These are phyloP conservation scores for Nemophila menziesii DNA, from an alignment of 257 asterid genomes.

Conservation along the genomic window DNA sequence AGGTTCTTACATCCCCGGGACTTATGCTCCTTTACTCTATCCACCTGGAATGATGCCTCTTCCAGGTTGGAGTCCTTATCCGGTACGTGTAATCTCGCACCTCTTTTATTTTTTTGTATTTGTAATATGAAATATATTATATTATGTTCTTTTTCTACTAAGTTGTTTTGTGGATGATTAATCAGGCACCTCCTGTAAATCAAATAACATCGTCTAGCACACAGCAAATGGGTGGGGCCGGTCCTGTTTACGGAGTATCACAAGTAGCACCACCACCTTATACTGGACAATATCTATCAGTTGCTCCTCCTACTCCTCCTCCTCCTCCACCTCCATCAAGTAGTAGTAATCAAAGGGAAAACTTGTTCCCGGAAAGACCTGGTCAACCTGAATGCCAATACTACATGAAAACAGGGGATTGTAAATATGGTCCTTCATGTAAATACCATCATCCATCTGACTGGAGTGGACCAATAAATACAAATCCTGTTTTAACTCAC, in stretches of 20 bases:
- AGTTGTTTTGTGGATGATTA: conserved; percentile 3
- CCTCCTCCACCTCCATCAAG: not conserved
- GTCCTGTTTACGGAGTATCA: conserved; percentile 3
- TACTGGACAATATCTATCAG: conserved; percentile 7
- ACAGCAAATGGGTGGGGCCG: conserved; percentile 1
- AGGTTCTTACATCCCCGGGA: conserved; percentile 63
- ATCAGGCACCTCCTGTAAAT: conserved; percentile 35
- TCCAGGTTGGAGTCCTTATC: conserved; percentile 83
- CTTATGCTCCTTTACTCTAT: conserved; percentile 63
- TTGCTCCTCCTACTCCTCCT: conserved; percentile 2
- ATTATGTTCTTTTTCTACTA: conserved; percentile 7
- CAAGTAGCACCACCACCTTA: conserved; percentile 6
- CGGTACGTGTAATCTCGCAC: conserved; percentile 27
- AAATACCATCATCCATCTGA: conserved; percentile 8
- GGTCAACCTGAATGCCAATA: conserved; percentile 9
- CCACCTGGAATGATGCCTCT: conserved; percentile 74
- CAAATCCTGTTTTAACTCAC: conserved; percentile 3
- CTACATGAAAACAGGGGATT: conserved; percentile 8
- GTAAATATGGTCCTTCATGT: conserved; percentile 11
- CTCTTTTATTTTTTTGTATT: not conserved
- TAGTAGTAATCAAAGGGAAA: conserved; percentile 4
- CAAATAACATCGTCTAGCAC: conserved; percentile 1
- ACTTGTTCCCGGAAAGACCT: conserved; percentile 7
- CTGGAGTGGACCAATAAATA: conserved; percentile 1
- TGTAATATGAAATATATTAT: not conserved